Conservation (phyloP, 805 yeast genomes). For the Candida sphagnicola region DNA sequence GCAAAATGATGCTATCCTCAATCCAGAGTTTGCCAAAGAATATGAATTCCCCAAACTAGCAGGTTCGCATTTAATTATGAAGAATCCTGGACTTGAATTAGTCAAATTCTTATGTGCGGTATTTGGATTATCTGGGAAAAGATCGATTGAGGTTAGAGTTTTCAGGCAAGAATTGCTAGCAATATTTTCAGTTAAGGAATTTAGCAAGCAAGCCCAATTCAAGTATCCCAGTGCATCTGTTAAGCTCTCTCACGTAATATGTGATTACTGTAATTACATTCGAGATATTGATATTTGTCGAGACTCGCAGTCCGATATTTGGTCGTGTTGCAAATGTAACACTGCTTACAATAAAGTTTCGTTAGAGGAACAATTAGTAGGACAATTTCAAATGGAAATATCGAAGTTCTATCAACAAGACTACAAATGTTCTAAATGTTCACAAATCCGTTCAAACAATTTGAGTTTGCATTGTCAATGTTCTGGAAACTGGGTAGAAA, state of each 20-base stretch:
- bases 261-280: constrained; percentile 73
- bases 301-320: constrained; percentile 48
- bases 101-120: constrained; percentile 74
- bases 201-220: constrained; percentile 71
- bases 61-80: constrained; percentile 58
- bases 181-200: constrained; percentile 78
- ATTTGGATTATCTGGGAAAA: constrained; percentile 57
- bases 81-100: constrained; percentile 75
- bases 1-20: constrained; percentile 70
- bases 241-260: constrained; percentile 61
- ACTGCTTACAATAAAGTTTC: constrained; percentile 60
- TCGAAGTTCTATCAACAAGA: constrained; percentile 76
- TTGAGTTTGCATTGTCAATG: constrained; percentile 77
- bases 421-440: constrained; percentile 74
- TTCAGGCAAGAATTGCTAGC: constrained; percentile 71
- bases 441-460: constrained; percentile 58
- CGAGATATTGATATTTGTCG: constrained; percentile 81
- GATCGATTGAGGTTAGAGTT: constrained; percentile 69
- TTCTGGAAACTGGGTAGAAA: constrained; percentile 80
- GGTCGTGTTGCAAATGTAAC: constrained; percentile 67
- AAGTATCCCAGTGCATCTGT: constrained; percentile 71
- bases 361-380: constrained; percentile 76
- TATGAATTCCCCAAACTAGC: constrained; percentile 75
- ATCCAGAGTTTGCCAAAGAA: constrained; percentile 57
- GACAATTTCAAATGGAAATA: constrained; percentile 52